Base-by-base conservation (phyloP, 176 grass and related monocot genomes). In the Cenchrus fungigraminus region DNA sequence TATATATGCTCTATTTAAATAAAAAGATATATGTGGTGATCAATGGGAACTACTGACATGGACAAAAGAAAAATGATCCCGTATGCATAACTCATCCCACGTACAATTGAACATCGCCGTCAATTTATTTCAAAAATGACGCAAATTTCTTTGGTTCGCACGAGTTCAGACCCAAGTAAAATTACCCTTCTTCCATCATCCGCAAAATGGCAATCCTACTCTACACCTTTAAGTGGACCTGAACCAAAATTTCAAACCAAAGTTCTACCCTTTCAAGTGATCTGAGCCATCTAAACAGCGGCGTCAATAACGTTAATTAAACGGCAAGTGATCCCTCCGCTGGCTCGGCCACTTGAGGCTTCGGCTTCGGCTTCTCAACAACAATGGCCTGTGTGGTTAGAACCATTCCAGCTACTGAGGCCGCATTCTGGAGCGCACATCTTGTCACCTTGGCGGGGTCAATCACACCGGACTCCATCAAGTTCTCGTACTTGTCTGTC, bases 361-460 rank as follows among this genome's bases (percentile, higher is more conserved):
- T 88, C 1, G 78, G 85, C 82, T 93, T 88, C 2, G 88, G 66
- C 82, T 93, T 91, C 61, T 93, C 91, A 6, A 90, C 91, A n/a
- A 93, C 88, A 29, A 91, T 90, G 1, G 91, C 85, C 9, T 93
- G 82, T 16, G 91, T 93, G 34, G 91, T 93, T 9, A 93, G 82
- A 22, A 93, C 88, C 91, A 93, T 90, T 52, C 88, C 91, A 22
- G 91, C 73, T 40, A 93, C 88, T 9, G 91, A 93, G 10, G 91
- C 68, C 1, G 91, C 91, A 8, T 91, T 93, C 73, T 93, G 88
- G 52, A 93, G 77, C 0, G 85, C 88, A 7, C 88, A 93, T 51
- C 91, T 85, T 6, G 91, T 83, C 65, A 93, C 91, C 82, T 93
- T 93, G 8, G 88, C 88, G 2, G 91, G 88, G 86, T 93, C 88